Base-by-base conservation (phyloP, 129 eudicot species). In the Erigeron canadensis region DNA sequence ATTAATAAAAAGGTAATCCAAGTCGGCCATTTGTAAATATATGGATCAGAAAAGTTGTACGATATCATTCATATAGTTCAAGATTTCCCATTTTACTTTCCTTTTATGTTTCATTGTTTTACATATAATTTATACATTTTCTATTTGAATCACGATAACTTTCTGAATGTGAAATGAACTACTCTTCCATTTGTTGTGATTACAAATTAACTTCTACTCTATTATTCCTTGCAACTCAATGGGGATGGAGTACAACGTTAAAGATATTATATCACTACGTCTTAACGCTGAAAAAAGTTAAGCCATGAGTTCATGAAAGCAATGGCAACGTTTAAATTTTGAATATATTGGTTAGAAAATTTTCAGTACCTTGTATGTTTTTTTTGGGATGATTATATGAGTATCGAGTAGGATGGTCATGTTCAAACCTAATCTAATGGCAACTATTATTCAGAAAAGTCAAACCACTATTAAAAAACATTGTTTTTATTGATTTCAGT, bases 401-500 rank as follows among this genome's bases (percentile, higher is more conserved):
- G 57, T 53, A n/a, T 5, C 8, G 5, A 10, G 61, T 47, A 34
- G 48, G 22, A 68, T 68, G 23, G 16, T 50, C 17, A 68, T n/a
- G 34, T 50, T 28, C 7, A 42, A 5, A 63, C 18, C 69, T n/a
- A n/a, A 63, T 3, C n/a, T 18, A 50, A 11, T 16, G 17, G 4
- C 9, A 55, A 6, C 11, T 55, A 6, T 17, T 43, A 10, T 12
- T 65, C 13, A 34, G 15, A 10, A 28, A 69, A 23, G 44, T 19
- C 57, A 2, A 28, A 59, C 68, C 46, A 54, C 15, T 75, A 65
- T 38, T 38, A 4, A 11, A 10, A 2, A 9, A 21, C 34, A 11
- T 11, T 17, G 5, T 56, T 66, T 22, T 54, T 72, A 11, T 61
- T 40, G 22, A 18, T 72, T 84, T 79, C 93, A 94, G 98, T 86